A percentile compares a stretch with the other conserved stretches of the same genome.
phyloP scores from a whole-genome alignment of 192 early-diverging fungal species.

The Linnemannia schmuckeri region DNA sequence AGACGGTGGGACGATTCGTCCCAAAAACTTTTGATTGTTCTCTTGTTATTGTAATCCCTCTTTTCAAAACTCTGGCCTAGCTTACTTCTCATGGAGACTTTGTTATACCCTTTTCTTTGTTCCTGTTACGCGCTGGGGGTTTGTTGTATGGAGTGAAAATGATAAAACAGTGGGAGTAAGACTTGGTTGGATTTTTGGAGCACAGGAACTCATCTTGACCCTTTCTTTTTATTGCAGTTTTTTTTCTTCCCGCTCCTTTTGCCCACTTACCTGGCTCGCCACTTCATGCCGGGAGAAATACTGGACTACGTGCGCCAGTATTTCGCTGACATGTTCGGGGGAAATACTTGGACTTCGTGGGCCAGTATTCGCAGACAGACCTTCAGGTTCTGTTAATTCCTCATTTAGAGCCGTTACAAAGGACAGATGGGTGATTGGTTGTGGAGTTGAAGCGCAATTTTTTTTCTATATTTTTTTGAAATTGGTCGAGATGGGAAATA shows the following conservation, averaged over 20 bases:
- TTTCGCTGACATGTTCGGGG: background rate
- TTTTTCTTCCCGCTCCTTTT: background rate
- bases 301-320: background rate
- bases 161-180: background rate
- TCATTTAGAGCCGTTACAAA: background rate
- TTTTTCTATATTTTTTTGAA: background rate
- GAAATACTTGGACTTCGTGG: background rate
- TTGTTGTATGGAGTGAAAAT: background rate
- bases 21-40: background rate
- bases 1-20: background rate
- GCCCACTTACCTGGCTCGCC: background rate
- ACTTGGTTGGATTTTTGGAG: background rate
- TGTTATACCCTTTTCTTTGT: background rate
- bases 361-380: slow-evolving; percentile 7
- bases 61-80: slow-evolving; percentile 2
- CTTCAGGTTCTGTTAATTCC: background rate
- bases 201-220: background rate
- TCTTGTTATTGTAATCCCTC: background rate
- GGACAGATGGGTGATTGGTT: background rate
- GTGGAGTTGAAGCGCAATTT: background rate
- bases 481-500: background rate
- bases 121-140: background rate
- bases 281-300: background rate
- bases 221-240: background rate
- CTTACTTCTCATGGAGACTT: background rate